Percentiles rank a stretch among this genome's conserved stretches.
Evolutionary conservation across 176 grass and related monocot species (phyloP).

Genomic region (Hyparrhenia diplandra): DNA sequence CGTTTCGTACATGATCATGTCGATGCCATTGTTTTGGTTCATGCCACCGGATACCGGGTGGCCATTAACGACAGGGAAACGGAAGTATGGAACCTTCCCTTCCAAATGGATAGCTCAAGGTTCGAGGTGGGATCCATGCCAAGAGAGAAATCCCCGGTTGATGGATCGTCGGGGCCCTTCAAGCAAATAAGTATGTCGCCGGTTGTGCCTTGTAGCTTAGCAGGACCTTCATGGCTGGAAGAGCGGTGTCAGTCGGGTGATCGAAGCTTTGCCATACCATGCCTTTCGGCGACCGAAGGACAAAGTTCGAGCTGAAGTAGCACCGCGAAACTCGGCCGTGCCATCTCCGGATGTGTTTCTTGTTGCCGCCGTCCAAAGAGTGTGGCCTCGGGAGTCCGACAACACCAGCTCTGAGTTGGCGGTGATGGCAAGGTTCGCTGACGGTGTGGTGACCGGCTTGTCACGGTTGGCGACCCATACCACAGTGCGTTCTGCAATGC

Average conservation of each 20-base stretch:
- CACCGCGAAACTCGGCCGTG: not conserved
- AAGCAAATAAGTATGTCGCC: not conserved
- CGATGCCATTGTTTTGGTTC: too few species aligned
- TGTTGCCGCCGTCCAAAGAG: conserved; percentile 23
- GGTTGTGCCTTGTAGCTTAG: not conserved
- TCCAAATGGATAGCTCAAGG: not conserved
- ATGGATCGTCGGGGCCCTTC: conserved; percentile 16
- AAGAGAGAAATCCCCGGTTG: not conserved
- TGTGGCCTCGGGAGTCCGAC: not conserved
- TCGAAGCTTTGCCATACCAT: conserved; percentile 45
- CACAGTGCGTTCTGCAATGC: too few species aligned
- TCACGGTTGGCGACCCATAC: too few species aligned
- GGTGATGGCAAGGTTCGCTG: conserved; percentile 1
- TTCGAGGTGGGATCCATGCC: not conserved
- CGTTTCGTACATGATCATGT: too few species aligned
- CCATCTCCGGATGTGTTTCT: not conserved
- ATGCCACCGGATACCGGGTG: too few species aligned
- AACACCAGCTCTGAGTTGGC: not conserved
- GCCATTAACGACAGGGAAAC: too few species aligned
- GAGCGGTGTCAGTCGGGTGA: conserved; percentile 10
- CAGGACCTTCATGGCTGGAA: not conserved
- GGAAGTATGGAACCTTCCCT: too few species aligned
- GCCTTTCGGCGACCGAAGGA: not conserved
- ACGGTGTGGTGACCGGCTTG: not conserved
- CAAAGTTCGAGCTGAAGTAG: conserved; percentile 22